Percentiles rank a stretch among this genome's conserved stretches.
Evolutionary conservation across 345 rosid species (phyloP).

Genomic region (Hibiscus mutabilis): DNA sequence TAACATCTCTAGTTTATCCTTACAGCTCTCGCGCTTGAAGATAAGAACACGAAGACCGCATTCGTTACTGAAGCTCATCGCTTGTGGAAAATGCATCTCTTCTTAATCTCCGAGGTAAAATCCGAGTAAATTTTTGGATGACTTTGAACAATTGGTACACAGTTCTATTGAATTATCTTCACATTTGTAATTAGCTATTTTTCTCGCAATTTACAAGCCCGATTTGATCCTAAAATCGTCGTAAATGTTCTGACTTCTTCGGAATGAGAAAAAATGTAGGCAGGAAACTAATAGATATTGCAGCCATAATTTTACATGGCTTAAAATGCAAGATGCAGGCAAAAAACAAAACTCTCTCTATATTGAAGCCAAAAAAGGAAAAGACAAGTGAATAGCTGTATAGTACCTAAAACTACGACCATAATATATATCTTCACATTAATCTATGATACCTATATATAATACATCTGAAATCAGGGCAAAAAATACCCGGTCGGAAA

Average conservation of each 20-base stretch:
- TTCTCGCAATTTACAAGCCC: conserved; percentile 23
- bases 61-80: conserved; percentile 59
- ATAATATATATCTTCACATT: conserved; percentile 7
- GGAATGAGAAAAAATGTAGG: background rate
- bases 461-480: conserved; percentile 3
- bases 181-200: conserved; percentile 34
- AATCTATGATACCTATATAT: conserved; percentile 17
- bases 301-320: background rate
- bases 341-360: too few relatives aligned
- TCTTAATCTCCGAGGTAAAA: conserved; percentile 52
- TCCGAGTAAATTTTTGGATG: conserved; percentile 6
- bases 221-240: conserved; percentile 1
- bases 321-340: too few relatives aligned
- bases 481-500: too few relatives aligned
- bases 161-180: conserved; percentile 4
- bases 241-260: conserved; percentile 1
- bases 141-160: conserved; percentile 9
- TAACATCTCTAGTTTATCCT: background rate
- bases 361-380: background rate
- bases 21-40: conserved; percentile 66
- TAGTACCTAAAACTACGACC: conserved; percentile 1
- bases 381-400: background rate
- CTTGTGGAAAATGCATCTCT: conserved; percentile 65
- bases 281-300: background rate
- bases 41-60: conserved; percentile 48